Evolutionary conservation across 176 grass and related monocot genomes (phyloP), one percentile per base, ranked within the genome.

Genomic region (Bonia amplexicaulis): DNA sequence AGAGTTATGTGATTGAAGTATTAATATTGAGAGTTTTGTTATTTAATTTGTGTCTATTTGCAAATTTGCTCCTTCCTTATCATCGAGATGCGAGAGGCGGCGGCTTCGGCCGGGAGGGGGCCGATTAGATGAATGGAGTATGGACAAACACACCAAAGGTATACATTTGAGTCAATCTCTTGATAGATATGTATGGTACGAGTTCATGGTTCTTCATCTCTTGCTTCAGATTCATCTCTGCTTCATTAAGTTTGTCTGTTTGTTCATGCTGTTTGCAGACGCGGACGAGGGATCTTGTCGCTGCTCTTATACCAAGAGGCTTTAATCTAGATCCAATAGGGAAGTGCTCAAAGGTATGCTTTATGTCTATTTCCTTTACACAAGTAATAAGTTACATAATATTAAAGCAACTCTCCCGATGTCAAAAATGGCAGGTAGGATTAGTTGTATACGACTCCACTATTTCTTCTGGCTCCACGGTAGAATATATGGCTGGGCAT

Each of bases 401-500:
- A 63, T 74, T 47, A 58, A 81, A 67, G 59, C 31, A 74, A 81
- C 44, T 72, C 25, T 48, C 13, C 23, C 7, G 29, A 15, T 82
- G 66, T 78, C 63, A 73, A 77, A 81, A 82, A 85, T 89, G 60
- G 17, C 87, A 99, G 97, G 97, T 99, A 35, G 97, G 97, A 39
- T 86, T 99, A 42, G 97, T 99, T 89, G 93, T 99, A 23, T 99
- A 99, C 37, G 97, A 99, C 49, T 99, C 93, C 2, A 92, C 94
- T 66, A 81, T 99, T 78, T 94, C 97, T 52, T 87, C 91, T 82
- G 97, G 97, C 76, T 93, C 97, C 31, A 99, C 97, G 44, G 92
- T 92, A 74, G 97, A 99, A 89, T 99, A 99, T 87, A 94, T 99
- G 90, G 97, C 97, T 53, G 97, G 97, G 40, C 97, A 99, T 81